Conservation (phyloP, 495 filamentous ascomycete genomes). For the Trichoderma orchidacearum region DNA sequence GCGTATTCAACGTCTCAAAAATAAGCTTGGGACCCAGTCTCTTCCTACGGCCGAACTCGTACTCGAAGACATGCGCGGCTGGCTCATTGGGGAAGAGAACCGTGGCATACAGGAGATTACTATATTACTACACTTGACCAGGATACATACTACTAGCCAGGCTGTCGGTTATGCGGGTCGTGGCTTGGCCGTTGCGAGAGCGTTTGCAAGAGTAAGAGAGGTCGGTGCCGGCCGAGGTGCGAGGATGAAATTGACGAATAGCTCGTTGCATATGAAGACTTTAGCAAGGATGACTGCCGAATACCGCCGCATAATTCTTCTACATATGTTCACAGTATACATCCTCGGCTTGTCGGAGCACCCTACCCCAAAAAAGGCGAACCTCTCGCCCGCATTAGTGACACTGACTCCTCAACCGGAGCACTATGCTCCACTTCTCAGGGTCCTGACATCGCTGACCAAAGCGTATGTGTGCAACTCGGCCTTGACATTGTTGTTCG, state of each 20-base stretch:
- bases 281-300: slow-evolving; percentile 33
- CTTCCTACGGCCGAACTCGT: slow-evolving; percentile 61
- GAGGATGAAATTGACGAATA: slow-evolving; percentile 30
- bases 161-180: slow-evolving; percentile 45
- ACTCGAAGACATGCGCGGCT: slow-evolving; percentile 45
- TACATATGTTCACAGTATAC: slow-evolving; percentile 46
- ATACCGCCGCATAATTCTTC: slow-evolving; percentile 42
- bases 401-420: slow-evolving; percentile 3
- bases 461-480: slow-evolving; percentile 49
- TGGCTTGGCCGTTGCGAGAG: slow-evolving; percentile 45
- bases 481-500: slow-evolving; percentile 36
- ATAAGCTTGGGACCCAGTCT: slow-evolving; percentile 55
- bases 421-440: slow-evolving; percentile 32
- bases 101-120: slow-evolving; percentile 52
- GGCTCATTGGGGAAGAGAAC: slow-evolving; percentile 48
- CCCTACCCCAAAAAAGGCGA: neutral
- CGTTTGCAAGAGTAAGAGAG: slow-evolving; percentile 30
- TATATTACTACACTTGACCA: slow-evolving; percentile 56
- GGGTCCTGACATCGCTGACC: slow-evolving; percentile 48
- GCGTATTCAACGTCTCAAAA: slow-evolving; percentile 52
- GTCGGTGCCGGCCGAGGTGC: slow-evolving; percentile 23
- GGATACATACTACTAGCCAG: slow-evolving; percentile 46
- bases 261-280: slow-evolving; percentile 47
- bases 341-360: slow-evolving; percentile 23
- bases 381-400: neutral